These are phyloP conservation scores for Tanacetum coccineum DNA, from an alignment of 129 eudicot species.

Conservation along the genomic window DNA sequence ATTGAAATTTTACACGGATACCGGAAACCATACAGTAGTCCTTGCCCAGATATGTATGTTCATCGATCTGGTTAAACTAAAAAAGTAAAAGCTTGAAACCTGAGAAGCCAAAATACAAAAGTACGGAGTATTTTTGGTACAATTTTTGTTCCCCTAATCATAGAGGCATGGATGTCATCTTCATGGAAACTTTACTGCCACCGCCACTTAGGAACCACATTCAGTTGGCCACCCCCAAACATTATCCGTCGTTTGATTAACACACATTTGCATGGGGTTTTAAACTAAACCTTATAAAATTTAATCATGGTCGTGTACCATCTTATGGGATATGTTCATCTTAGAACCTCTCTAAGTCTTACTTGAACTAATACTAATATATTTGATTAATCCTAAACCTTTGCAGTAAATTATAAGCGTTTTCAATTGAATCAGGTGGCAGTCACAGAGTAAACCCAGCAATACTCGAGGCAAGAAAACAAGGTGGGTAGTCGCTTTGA, in stretches of 20 bases:
- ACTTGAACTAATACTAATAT: slow-evolving; percentile 3
- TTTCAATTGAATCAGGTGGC: background rate
- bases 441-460: background rate
- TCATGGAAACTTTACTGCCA: no score
- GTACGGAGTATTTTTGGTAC: background rate
- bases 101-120: background rate
- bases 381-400: background rate
- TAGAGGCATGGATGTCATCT: background rate
- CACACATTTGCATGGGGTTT: no score
- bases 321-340: background rate
- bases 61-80: background rate
- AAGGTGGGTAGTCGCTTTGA: background rate
- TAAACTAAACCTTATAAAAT: no score
- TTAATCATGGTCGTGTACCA: no score
- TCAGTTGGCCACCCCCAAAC: no score
- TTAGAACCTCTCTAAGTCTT: background rate
- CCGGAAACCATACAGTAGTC: background rate
- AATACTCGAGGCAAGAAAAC: background rate
- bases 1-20: background rate
- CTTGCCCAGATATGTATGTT: background rate
- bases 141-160: background rate
- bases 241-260: no score
- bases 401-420: background rate
- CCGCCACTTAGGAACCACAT: no score
- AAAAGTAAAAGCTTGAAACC: background rate